phyloP scores from a whole-genome alignment of 805 yeast species.

The Candida methanosorbosa region DNA sequence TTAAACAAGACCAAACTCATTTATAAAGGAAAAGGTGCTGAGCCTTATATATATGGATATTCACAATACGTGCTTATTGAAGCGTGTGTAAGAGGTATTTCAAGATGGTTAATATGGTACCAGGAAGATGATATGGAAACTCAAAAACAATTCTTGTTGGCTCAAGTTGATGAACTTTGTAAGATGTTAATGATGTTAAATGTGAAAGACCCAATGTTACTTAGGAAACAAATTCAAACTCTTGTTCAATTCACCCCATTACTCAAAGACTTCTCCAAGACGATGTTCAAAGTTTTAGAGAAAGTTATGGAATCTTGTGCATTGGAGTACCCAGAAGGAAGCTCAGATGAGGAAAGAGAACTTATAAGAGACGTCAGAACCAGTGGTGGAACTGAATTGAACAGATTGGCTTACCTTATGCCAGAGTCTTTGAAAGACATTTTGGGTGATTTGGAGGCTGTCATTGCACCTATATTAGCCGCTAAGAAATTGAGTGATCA shows the following conservation, averaged over 20 bases:
- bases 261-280: constrained; percentile 61
- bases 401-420: constrained; percentile 89
- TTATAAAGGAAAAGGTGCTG: constrained; percentile 45
- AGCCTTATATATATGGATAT: constrained; percentile 67
- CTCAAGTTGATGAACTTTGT: constrained; percentile 60
- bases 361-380: constrained; percentile 80
- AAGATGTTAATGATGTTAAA: constrained; percentile 68
- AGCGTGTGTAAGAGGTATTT: constrained; percentile 83
- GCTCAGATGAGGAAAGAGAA: constrained; percentile 62
- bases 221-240: constrained; percentile 83
- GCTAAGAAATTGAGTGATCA: constrained; percentile 73
- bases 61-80: constrained; percentile 84
- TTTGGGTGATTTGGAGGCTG: constrained; percentile 74
- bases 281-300: constrained; percentile 80
- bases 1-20: constrained; percentile 45
- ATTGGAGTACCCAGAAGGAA: constrained; percentile 57
- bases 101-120: constrained; percentile 95
- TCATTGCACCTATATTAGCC: constrained; percentile 61
- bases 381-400: constrained; percentile 90
- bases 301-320: constrained; percentile 80
- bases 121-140: constrained; percentile 44
- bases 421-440: constrained; percentile 83
- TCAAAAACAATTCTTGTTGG: constrained; percentile 41
- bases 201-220: constrained; percentile 69
- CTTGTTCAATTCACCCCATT: constrained; percentile 91